Percentiles rank a stretch among this genome's conserved stretches.
Evolutionary conservation across 139 green algal species (phyloP).

Genomic region (Chlorella sp.): DNA sequence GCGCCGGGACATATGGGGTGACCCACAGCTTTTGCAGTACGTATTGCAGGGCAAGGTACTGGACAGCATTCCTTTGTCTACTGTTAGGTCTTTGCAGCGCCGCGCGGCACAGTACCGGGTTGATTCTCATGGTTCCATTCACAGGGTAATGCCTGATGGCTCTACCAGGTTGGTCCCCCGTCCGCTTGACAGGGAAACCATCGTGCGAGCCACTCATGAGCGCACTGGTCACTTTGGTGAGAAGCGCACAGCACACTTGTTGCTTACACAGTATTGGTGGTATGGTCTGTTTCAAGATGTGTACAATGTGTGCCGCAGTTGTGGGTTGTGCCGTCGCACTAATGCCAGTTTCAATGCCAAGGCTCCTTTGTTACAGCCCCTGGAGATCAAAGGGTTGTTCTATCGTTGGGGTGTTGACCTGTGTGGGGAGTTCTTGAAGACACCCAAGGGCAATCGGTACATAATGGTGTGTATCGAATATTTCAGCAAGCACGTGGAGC

Average conservation of each 20-base stretch:
- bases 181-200: background rate
- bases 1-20: too few species aligned
- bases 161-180: too few species aligned
- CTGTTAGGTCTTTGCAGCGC: too few species aligned
- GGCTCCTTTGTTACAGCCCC: background rate
- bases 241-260: background rate
- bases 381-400: background rate
- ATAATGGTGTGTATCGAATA: slow-evolving; percentile 30
- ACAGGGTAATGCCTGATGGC: too few species aligned
- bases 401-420: slow-evolving; percentile 3
- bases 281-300: background rate
- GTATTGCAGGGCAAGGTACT: too few species aligned
- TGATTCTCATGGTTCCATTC: too few species aligned
- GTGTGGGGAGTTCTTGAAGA: background rate
- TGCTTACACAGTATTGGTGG: background rate
- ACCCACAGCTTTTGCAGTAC: too few species aligned
- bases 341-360: background rate
- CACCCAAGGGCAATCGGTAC: slow-evolving; percentile 9
- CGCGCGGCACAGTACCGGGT: too few species aligned
- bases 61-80: too few species aligned
- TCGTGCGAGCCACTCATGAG: background rate
- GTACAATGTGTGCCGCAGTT: too few species aligned
- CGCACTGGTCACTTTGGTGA: background rate
- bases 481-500: slow-evolving; percentile 20
- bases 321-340: background rate